phyloP scores from a whole-genome alignment of 495 filamentous ascomycete genomes.

The Lophiotrema nucula region DNA sequence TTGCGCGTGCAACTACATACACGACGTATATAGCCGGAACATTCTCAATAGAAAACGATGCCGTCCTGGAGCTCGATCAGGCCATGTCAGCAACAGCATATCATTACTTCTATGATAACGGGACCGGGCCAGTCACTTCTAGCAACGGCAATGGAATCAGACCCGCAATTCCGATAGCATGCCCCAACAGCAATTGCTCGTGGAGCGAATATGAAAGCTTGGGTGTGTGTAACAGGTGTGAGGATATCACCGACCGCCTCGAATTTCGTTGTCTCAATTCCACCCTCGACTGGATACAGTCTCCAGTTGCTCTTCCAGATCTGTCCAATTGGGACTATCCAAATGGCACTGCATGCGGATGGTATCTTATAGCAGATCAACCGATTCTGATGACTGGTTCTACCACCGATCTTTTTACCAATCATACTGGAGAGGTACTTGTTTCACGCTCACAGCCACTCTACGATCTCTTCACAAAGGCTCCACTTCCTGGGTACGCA shows the following conservation, averaged over 20 bases:
- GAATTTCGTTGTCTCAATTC: slow-evolving; percentile 12
- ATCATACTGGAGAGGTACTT: slow-evolving; percentile 15
- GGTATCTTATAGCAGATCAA: slow-evolving; percentile 9
- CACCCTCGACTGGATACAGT: slow-evolving; percentile 9
- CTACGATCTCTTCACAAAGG: slow-evolving; percentile 12
- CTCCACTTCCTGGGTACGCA: slow-evolving; percentile 7
- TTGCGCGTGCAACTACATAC: slow-evolving; percentile 4
- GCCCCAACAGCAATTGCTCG: slow-evolving; percentile 27
- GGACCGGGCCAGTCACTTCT: background rate
- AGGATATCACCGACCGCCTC: slow-evolving; percentile 12
- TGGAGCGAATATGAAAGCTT: slow-evolving; percentile 22
- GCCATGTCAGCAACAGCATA: slow-evolving; percentile 11
- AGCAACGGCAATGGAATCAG: slow-evolving; percentile 3
- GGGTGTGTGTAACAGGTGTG: slow-evolving; percentile 18
- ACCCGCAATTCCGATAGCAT: slow-evolving; percentile 10
- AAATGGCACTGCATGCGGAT: slow-evolving; percentile 23
- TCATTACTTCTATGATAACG: slow-evolving; percentile 17
- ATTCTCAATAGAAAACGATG: background rate
- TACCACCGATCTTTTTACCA: slow-evolving; percentile 2
- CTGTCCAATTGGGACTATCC: slow-evolving; percentile 5
- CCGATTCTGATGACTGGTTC: slow-evolving; percentile 20
- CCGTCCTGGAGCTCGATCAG: slow-evolving; percentile 1
- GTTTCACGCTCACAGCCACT: slow-evolving; percentile 9
- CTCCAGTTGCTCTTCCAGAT: background rate
- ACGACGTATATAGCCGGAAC: background rate